Evolutionary conservation across 805 yeast genomes (phyloP).

Genomic region (Lachancea waltii): DNA sequence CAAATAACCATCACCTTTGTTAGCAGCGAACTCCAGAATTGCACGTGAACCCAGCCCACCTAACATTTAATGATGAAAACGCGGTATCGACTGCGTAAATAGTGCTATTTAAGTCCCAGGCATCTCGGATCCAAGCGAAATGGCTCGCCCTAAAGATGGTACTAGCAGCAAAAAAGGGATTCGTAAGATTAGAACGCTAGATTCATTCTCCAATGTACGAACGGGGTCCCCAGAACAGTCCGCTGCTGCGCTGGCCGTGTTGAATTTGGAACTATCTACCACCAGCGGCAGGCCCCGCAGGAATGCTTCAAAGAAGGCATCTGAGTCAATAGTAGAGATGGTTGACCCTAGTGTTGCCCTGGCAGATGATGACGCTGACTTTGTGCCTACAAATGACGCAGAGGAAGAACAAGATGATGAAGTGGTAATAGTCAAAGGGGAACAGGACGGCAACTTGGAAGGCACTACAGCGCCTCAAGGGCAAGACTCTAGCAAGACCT

Average conservation of each 20-base stretch:
- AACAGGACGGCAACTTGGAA: background rate
- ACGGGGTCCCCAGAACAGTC: background rate
- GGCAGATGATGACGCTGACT: slow-evolving; percentile 7
- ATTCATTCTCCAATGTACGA: background rate
- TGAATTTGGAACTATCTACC: slow-evolving; percentile 1
- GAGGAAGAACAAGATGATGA: slow-evolving; percentile 2
- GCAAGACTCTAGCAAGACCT: background rate
- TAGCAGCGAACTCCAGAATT: too few species aligned
- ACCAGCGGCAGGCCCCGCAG: slow-evolving; percentile 3
- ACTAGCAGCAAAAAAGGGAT: slow-evolving; percentile 1
- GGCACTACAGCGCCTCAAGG: too few species aligned
- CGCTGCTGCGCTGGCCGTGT: slow-evolving; percentile 9
- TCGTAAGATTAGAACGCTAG: slow-evolving; percentile 3
- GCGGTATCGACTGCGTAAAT: too few species aligned
- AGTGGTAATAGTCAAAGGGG: background rate
- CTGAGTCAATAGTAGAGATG: slow-evolving; percentile 3
- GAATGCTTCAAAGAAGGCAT: slow-evolving; percentile 7
- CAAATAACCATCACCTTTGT: too few species aligned
- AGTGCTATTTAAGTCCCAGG: too few species aligned
- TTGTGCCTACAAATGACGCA: slow-evolving; percentile 1
- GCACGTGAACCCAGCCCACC: too few species aligned
- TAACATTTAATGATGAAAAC: too few species aligned
- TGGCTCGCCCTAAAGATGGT: slow-evolving; percentile 5
- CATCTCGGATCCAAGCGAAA: too few species aligned
- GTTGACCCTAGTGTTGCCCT: slow-evolving; percentile 7